These are phyloP conservation scores for Astrothelium subdiscretum DNA, from an alignment of 495 filamentous ascomycete species.

Conservation along the genomic window DNA sequence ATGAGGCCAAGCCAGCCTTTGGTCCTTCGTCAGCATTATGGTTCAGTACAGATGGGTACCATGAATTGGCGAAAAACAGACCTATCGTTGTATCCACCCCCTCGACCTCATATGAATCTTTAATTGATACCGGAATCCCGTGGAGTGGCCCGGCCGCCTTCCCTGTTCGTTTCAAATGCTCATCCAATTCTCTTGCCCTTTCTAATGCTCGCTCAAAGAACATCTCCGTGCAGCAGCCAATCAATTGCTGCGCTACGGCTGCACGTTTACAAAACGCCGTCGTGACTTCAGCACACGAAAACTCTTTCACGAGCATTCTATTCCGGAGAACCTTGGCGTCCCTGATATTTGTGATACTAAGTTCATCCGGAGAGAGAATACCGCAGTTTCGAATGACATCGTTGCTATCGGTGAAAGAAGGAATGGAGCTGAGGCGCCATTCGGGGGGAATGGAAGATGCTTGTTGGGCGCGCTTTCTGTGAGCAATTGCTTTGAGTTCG, in stretches of 20 bases:
- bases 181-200: constrained; percentile 33
- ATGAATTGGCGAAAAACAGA: no score
- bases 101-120: constrained; percentile 27
- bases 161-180: constrained; percentile 28
- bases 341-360: constrained; percentile 40
- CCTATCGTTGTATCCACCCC: constrained; percentile 17
- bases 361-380: constrained; percentile 30
- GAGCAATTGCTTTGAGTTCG: background rate
- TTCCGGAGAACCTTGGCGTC: constrained; percentile 35
- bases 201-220: constrained; percentile 31
- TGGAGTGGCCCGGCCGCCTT: constrained; percentile 30
- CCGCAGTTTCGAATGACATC: constrained; percentile 6
- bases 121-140: constrained; percentile 34
- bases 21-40: background rate
- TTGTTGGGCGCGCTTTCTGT: constrained; percentile 3
- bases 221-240: constrained; percentile 29
- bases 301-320: constrained; percentile 22
- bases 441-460: constrained; percentile 2
- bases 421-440: constrained; percentile 7
- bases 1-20: constrained; percentile 17
- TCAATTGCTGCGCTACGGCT: constrained; percentile 32
- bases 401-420: background rate
- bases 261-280: constrained; percentile 39
- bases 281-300: constrained; percentile 35
- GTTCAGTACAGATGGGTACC: background rate